A percentile compares a stretch with the other conserved stretches of the same genome.
Conservation (phyloP, 2,329 filamentous ascomycete genomes). For the Colletotrichum melonis region DNA sequence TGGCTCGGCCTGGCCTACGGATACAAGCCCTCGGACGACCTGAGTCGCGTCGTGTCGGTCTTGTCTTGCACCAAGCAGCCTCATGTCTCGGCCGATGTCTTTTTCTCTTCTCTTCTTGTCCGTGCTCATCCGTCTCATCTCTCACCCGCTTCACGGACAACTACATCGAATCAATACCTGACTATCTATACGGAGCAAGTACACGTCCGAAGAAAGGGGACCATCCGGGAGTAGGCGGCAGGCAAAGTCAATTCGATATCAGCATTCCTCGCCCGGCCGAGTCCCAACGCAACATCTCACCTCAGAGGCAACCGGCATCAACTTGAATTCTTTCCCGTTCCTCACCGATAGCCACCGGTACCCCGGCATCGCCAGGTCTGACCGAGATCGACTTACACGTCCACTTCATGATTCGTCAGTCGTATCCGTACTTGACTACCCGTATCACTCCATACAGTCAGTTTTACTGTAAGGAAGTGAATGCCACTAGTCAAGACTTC, state of each 20-base stretch:
- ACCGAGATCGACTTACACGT: constrained; percentile 4
- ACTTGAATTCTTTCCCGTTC: not conserved
- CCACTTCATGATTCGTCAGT: constrained; percentile 8
- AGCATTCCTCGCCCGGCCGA: constrained; percentile 10
- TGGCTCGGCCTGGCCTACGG: constrained; percentile 14
- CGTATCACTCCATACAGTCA: constrained; percentile 30
- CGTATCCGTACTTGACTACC: constrained; percentile 9
- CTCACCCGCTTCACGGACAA: not conserved
- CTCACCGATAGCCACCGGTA: constrained; percentile 7
- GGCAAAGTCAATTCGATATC: not conserved
- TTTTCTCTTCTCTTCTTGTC: constrained; percentile 1
- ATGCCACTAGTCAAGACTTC: not conserved
- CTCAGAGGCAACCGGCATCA: not conserved
- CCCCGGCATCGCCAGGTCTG: constrained; percentile 6
- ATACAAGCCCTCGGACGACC: constrained; percentile 7
- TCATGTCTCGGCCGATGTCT: constrained; percentile 22
- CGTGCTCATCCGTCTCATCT: not conserved
- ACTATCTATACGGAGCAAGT: not conserved
- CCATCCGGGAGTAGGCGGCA: constrained; percentile 2
- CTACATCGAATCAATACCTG: not conserved
- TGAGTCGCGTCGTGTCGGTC: constrained; percentile 27
- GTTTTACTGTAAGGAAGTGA: constrained; percentile 9
- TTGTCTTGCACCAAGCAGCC: constrained; percentile 18
- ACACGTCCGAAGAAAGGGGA: not conserved
- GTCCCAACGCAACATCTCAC: not conserved